Evolutionary conservation across 352 stramenopile species (phyloP).

Genomic region (Pythium monospermum): DNA sequence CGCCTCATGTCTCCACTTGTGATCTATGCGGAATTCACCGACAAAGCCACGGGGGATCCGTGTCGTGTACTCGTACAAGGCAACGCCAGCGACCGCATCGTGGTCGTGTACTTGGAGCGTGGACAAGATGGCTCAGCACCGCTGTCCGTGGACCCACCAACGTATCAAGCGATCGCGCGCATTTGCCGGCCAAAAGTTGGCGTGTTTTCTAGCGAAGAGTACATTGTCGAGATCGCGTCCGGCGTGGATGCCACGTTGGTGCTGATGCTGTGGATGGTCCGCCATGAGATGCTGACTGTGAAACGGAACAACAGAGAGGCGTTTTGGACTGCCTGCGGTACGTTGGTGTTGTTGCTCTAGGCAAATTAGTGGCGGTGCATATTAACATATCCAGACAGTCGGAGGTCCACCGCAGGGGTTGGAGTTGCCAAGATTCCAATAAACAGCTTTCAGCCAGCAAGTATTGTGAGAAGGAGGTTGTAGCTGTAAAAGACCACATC

Average conservation of each 20-base stretch:
- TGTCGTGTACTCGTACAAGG: background rate
- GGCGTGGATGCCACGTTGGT: background rate
- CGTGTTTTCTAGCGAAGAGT: background rate
- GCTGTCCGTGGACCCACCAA: background rate
- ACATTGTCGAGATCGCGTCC: background rate
- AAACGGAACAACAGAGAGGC: too few species aligned
- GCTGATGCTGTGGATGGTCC: background rate
- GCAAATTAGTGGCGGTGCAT: too few species aligned
- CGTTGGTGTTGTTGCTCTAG: too few species aligned
- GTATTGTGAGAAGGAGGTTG: too few species aligned
- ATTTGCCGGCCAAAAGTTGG: background rate
- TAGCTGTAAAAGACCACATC: too few species aligned
- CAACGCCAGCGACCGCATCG: background rate
- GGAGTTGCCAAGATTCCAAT: too few species aligned
- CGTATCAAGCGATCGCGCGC: background rate
- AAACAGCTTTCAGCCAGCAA: too few species aligned
- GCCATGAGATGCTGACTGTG: too few species aligned
- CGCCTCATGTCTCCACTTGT: background rate
- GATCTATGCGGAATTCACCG: background rate
- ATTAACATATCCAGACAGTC: too few species aligned
- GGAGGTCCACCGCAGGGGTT: too few species aligned
- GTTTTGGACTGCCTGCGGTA: too few species aligned
- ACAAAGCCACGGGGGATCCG: background rate
- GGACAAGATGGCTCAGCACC: background rate
- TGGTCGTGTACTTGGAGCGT: background rate